A percentile compares a stretch with the other conserved stretches of the same genome.
Conservation (phyloP, 2,329 filamentous ascomycete genomes). For the Furcasterigmium sp. region DNA sequence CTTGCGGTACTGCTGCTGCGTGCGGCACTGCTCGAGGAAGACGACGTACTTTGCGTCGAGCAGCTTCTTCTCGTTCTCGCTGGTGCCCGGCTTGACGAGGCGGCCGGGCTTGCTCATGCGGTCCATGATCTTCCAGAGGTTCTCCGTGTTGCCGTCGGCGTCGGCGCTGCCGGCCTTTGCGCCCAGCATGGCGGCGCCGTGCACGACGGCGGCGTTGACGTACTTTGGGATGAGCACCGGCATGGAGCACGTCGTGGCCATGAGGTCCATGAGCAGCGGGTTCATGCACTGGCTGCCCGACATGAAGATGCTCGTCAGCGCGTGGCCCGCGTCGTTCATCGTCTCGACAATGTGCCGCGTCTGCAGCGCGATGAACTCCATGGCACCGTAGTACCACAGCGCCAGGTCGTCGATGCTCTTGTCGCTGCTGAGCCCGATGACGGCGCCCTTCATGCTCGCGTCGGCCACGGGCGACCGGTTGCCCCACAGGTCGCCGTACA, state of each 20-base stretch:
- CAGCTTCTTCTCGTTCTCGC: constrained; percentile 70
- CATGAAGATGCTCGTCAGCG: constrained; percentile 95
- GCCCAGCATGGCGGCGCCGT: constrained; percentile 97
- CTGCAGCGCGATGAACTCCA: constrained; percentile 98
- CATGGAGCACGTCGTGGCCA: constrained; percentile 87
- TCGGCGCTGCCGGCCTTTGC: constrained; percentile 91
- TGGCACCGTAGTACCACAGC: constrained; percentile 87
- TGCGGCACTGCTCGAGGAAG: constrained; percentile 88
- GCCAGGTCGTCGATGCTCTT: constrained; percentile 83
- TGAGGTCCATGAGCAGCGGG: constrained; percentile 81
- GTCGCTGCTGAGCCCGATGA: constrained; percentile 83
- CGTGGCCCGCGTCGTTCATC: constrained; percentile 88
- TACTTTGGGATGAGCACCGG: constrained; percentile 91
- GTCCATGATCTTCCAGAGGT: constrained; percentile 96
- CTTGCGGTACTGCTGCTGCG: constrained; percentile 76
- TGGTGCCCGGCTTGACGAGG: constrained; percentile 68
- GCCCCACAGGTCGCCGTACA: constrained; percentile 96
- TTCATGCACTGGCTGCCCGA: constrained; percentile 98
- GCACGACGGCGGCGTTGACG: constrained; percentile 90
- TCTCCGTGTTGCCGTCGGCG: constrained; percentile 71
- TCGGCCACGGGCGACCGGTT: constrained; percentile 94
- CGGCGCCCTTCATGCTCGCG: constrained; percentile 83
- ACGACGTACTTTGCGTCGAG: constrained; percentile 87
- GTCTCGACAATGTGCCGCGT: constrained; percentile 91
- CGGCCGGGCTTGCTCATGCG: constrained; percentile 92